These are phyloP conservation scores for Plasmopara halstedii DNA, from an alignment of 352 stramenopile species.

Conservation along the genomic window DNA sequence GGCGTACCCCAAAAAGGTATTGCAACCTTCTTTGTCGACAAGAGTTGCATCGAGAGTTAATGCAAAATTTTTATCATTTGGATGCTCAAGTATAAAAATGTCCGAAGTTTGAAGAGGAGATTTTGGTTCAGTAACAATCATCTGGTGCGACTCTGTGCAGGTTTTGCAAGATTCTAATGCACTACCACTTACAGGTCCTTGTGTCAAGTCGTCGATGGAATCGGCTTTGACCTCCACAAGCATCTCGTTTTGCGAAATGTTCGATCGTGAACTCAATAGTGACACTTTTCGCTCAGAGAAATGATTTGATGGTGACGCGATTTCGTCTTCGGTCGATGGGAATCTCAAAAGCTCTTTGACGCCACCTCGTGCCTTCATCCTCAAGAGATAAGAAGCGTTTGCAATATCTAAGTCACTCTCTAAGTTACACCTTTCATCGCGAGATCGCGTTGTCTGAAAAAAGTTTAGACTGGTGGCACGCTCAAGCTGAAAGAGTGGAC, in stretches of 20 bases:
- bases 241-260: slow-evolving; percentile 43
- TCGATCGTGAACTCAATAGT: slow-evolving; percentile 32
- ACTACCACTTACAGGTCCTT: slow-evolving; percentile 20
- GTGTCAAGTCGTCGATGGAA: slow-evolving; percentile 45
- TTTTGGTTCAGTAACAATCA: slow-evolving; percentile 41
- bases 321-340: slow-evolving; percentile 1
- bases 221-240: slow-evolving; percentile 57
- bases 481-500: slow-evolving; percentile 20
- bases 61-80: too few relatives aligned
- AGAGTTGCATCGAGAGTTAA: background rate
- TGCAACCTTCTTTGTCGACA: slow-evolving; percentile 27
- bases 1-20: slow-evolving; percentile 43
- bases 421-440: background rate
- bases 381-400: background rate
- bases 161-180: slow-evolving; percentile 5
- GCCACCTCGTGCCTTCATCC: background rate
- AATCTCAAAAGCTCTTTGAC: background rate
- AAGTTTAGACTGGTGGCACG: slow-evolving; percentile 25
- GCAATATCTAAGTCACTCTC: background rate
- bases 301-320: background rate
- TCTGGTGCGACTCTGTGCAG: slow-evolving; percentile 33
- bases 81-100: background rate
- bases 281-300: slow-evolving; percentile 1
- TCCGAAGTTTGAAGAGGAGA: slow-evolving; percentile 35
- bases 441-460: slow-evolving; percentile 7